Evolutionary conservation across 371 early-diverging fungal species (phyloP).

Genomic region (Dipsacomyces acuminosporus): DNA sequence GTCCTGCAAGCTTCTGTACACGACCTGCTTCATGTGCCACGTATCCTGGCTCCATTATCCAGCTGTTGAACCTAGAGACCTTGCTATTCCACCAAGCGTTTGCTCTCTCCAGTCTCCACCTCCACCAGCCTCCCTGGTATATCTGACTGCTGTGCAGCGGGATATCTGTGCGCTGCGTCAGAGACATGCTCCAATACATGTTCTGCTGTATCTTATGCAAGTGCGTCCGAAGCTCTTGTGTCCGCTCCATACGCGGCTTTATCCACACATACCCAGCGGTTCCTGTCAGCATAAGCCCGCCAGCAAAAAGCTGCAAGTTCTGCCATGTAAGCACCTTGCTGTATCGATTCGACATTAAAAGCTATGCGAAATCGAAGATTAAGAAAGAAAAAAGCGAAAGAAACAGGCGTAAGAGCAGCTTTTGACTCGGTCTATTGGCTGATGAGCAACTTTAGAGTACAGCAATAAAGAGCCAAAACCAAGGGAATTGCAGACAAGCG

Average conservation of each 20-base stretch:
- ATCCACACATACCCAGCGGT: constrained; percentile 18
- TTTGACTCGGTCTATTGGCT: too few species aligned
- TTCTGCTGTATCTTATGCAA: constrained; percentile 10
- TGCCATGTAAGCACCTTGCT: constrained; percentile 28
- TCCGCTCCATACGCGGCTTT: constrained; percentile 17
- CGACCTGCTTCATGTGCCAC: background rate
- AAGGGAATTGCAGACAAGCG: too few species aligned
- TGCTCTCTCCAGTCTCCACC: background rate
- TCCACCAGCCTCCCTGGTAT: background rate
- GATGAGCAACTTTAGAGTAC: too few species aligned
- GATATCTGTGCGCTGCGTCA: constrained; percentile 14
- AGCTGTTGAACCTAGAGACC: constrained; percentile 8
- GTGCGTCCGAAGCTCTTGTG: constrained; percentile 16
- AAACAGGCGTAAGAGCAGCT: too few species aligned
- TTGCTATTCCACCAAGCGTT: constrained; percentile 29
- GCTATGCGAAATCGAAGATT: background rate
- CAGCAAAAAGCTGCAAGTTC: constrained; percentile 29
- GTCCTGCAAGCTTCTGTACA: background rate
- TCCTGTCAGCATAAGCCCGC: constrained; percentile 19
- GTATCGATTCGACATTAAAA: constrained; percentile 22
- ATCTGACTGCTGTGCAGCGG: background rate
- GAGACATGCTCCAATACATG: constrained; percentile 45
- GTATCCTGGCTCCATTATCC: constrained; percentile 23
- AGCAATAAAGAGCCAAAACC: too few species aligned
- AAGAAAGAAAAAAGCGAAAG: background rate